These are phyloP conservation scores for Linum trigynum DNA, from an alignment of 345 rosid species.

Conservation along the genomic window DNA sequence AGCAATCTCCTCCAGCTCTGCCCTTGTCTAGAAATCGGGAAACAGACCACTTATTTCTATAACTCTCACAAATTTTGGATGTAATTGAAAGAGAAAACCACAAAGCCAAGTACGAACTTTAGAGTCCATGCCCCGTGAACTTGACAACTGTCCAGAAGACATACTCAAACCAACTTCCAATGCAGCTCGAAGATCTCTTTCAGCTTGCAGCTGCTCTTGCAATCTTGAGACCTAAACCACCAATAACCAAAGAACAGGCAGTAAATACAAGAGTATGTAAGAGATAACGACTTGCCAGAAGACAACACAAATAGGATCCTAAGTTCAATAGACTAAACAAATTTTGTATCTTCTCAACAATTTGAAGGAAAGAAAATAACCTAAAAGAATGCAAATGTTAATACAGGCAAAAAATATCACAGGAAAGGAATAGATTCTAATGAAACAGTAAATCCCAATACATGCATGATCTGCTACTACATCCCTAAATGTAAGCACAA, in stretches of 20 bases:
- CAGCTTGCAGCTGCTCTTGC: conserved; percentile 99
- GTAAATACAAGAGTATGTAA: background rate
- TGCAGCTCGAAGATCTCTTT: conserved; percentile 96
- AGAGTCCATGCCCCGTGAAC: conserved; percentile 86
- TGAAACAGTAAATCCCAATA: too few relatives aligned
- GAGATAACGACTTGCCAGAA: background rate
- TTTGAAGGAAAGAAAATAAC: too few relatives aligned
- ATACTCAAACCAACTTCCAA: conserved; percentile 97
- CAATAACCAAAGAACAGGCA: conserved; percentile 19
- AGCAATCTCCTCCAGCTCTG: conserved; percentile 99
- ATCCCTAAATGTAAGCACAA: too few relatives aligned
- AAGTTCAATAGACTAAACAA: background rate
- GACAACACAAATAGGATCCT: background rate
- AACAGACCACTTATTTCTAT: conserved; percentile 17
- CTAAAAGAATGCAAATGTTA: too few relatives aligned
- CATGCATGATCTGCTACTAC: too few relatives aligned
- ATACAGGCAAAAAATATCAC: too few relatives aligned
- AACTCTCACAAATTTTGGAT: background rate
- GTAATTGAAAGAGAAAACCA: conserved; percentile 1
- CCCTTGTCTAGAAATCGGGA: conserved; percentile 75
- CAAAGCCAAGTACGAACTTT: conserved; percentile 46
- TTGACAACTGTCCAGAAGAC: conserved; percentile 80
- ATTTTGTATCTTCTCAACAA: too few relatives aligned
- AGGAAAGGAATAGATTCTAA: too few relatives aligned
- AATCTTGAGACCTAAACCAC: conserved; percentile 69